Evolutionary conservation across 352 stramenopile species (phyloP).

Genomic region (Elongisporangium prolatum): DNA sequence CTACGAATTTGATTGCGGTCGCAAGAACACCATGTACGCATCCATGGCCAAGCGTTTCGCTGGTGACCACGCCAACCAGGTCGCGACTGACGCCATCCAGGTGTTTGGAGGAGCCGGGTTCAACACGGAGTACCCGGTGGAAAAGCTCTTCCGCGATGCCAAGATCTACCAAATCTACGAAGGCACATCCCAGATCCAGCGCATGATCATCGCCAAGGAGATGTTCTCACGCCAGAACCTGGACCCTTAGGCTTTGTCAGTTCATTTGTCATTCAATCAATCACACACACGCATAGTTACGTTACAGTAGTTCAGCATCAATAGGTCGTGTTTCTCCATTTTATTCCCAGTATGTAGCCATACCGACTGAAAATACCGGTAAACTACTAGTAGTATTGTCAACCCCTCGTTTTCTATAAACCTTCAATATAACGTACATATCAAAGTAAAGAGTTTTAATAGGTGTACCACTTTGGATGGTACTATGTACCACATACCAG

Average conservation of each 20-base stretch:
- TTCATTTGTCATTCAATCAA: not conserved
- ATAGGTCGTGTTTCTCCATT: no score
- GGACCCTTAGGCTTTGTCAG: constrained; percentile 38
- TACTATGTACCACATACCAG: not conserved
- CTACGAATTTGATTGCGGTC: constrained; percentile 86
- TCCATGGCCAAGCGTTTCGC: constrained; percentile 92
- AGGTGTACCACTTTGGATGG: not conserved
- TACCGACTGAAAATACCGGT: not conserved
- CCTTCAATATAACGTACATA: not conserved
- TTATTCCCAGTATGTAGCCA: not conserved
- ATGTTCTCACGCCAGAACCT: constrained; percentile 70
- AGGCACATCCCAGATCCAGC: constrained; percentile 89
- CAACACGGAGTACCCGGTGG: constrained; percentile 91
- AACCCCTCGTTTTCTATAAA: no score
- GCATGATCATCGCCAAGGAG: constrained; percentile 88
- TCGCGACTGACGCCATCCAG: constrained; percentile 85
- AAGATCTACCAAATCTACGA: constrained; percentile 94
- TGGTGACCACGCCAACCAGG: constrained; percentile 83
- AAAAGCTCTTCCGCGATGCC: constrained; percentile 90
- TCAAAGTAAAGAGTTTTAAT: not conserved
- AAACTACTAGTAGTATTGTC: not conserved
- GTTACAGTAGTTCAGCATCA: no score
- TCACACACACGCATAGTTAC: not conserved
- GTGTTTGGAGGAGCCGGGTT: constrained; percentile 89
- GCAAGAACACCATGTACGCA: constrained; percentile 88